These are phyloP conservation scores for Diddensiella transvaalensis DNA, from an alignment of 805 yeast species.

Conservation along the genomic window DNA sequence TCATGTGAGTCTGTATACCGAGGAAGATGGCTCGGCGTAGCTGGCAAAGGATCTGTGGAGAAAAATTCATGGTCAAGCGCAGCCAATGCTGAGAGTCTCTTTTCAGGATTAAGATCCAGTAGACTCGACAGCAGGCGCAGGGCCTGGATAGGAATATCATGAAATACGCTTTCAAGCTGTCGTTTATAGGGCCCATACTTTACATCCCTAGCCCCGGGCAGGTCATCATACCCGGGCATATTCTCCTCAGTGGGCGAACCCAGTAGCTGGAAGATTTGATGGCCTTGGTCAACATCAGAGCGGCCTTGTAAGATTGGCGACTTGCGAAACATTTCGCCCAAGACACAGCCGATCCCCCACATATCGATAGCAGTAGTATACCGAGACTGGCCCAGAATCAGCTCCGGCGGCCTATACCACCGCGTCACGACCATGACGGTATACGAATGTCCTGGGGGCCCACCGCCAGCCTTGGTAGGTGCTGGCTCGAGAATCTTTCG, in stretches of 20 bases:
- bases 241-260: slow-evolving; percentile 68
- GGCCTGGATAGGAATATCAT: slow-evolving; percentile 26
- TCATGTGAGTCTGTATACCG: slow-evolving; percentile 86
- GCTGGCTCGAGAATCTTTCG: slow-evolving; percentile 61
- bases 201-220: slow-evolving; percentile 43
- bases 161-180: slow-evolving; percentile 41
- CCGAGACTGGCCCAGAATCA: slow-evolving; percentile 75
- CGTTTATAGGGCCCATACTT: slow-evolving; percentile 26
- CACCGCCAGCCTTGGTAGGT: slow-evolving; percentile 51
- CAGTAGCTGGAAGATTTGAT: slow-evolving; percentile 69
- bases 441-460: slow-evolving; percentile 36
- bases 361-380: slow-evolving; percentile 95
- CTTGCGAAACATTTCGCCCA: slow-evolving; percentile 81
- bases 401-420: slow-evolving; percentile 97
- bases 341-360: slow-evolving; percentile 97
- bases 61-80: slow-evolving; percentile 75
- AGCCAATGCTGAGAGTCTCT: slow-evolving; percentile 72
- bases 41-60: slow-evolving; percentile 61
- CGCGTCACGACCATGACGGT: slow-evolving; percentile 86
- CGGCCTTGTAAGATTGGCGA: slow-evolving; percentile 83
- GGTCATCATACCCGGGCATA: slow-evolving; percentile 58
- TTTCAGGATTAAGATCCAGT: slow-evolving; percentile 64
- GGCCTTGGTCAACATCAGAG: slow-evolving; percentile 85
- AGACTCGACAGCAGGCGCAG: slow-evolving; percentile 51
- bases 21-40: slow-evolving; percentile 49